Evolutionary conservation across 2,329 filamentous ascomycete genomes (phyloP), one percentile per base, ranked within the genome.

Genomic region (Parasarocladium wereldwijsianum): DNA sequence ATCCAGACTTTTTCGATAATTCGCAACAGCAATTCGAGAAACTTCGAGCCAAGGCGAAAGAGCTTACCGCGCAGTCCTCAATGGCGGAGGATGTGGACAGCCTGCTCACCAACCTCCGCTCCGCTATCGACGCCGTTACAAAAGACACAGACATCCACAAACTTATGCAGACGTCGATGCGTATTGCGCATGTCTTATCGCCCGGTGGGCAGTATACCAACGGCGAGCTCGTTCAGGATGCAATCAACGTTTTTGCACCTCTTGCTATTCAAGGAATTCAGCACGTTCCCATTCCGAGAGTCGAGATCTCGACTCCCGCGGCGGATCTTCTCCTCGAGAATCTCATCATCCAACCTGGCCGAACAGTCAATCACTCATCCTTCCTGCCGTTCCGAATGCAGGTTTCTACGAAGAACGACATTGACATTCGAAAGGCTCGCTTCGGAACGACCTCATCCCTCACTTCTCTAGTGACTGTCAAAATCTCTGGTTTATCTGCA

Each of bases 281-380:
- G 48, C 85, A 84, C 52, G 59, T 96, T 4, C 87, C 87, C 0
- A 90, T 96, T 31, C 86, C 86, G 1, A 76, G 87, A 4, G 54
- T 94, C n/a, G 87, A 94, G 50, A 62, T 94, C 5, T 79, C 82
- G 1, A 79, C 77, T 4, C 86, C 85, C 0, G 74, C 81, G 19
- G 64, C 93, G 32, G 86, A 94, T 42, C 66, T 96, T 5, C 59
- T 96, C 1, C 58, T 96, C 3, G 87, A 96, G 47, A 94, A 93
- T 39, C 62, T 96, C 18, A 79, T 96, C 35, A 64, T 96, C 18
- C 83, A 94, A 46, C 87, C 87, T 0, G 87, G 87, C 6, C 65
- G 65, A 34, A 92, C 84, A 0, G 65, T 93, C 43, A 87, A 93
- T 49, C 61, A 77, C 37, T 83, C 79, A 3, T 93, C 86, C 0